A percentile compares a stretch with the other conserved stretches of the same genome.
Evolutionary conservation across 805 yeast species (phyloP).

Genomic region (Hanseniaspora taiwanica): DNA sequence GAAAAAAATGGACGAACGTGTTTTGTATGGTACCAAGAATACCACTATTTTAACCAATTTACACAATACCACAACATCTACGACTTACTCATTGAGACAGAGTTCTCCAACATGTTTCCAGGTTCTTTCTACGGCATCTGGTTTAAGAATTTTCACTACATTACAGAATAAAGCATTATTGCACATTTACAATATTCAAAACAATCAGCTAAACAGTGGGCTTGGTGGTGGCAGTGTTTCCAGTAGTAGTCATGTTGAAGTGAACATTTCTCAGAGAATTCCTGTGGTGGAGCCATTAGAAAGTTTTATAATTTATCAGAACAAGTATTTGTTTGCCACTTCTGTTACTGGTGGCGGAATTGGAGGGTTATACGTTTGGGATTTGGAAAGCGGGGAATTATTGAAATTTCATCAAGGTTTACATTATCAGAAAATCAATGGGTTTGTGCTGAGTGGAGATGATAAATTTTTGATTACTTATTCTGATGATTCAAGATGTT

Average conservation of each 20-base stretch:
- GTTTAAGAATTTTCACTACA: slow-evolving; percentile 1
- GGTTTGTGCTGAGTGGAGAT: slow-evolving; percentile 45
- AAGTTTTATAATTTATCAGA: slow-evolving; percentile 12
- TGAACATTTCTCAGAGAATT: slow-evolving; percentile 59
- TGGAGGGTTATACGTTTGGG: slow-evolving; percentile 63
- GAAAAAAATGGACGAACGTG: background rate
- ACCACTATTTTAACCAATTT: background rate
- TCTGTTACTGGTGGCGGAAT: slow-evolving; percentile 38
- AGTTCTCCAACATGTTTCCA: background rate
- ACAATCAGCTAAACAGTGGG: too few relatives aligned
- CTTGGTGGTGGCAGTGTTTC: too few relatives aligned
- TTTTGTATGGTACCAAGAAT: background rate
- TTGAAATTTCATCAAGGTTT: slow-evolving; percentile 55
- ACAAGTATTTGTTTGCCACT: slow-evolving; percentile 51
- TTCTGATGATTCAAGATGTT: slow-evolving; percentile 70
- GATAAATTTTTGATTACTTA: slow-evolving; percentile 58
- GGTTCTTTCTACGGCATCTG: background rate
- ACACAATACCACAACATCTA: background rate
- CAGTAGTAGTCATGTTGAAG: slow-evolving; percentile 21
- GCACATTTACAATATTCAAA: slow-evolving; percentile 58
- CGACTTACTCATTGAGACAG: background rate
- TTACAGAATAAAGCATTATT: slow-evolving; percentile 46
- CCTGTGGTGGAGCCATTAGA: slow-evolving; percentile 73
- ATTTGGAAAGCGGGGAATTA: slow-evolving; percentile 60
- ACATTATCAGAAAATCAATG: slow-evolving; percentile 68